Evolutionary conservation across 495 filamentous ascomycete species (phyloP).

Genomic region (Penicillium samsonianum): DNA sequence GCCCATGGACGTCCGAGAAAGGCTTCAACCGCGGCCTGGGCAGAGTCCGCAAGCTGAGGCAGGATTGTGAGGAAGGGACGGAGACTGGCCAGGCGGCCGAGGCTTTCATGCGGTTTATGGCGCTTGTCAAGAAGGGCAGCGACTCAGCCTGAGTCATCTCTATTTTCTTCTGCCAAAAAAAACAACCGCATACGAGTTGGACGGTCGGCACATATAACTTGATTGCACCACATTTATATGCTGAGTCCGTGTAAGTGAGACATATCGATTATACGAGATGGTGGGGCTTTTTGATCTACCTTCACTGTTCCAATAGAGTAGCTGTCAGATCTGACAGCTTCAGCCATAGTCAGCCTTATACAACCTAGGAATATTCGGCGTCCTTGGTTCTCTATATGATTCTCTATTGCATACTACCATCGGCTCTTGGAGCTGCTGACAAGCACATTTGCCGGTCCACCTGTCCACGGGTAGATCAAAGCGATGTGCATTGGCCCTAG

Average conservation of each 20-base stretch:
- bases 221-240: neutral
- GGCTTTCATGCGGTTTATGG: constrained; percentile 45
- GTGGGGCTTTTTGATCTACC: constrained; percentile 2
- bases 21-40: constrained; percentile 47
- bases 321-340: constrained; percentile 11
- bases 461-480: neutral
- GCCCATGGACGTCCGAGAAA: constrained; percentile 48
- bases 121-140: constrained; percentile 35
- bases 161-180: neutral
- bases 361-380: neutral
- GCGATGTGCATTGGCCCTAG: neutral
- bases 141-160: constrained; percentile 7
- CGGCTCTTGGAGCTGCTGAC: neutral
- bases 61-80: constrained; percentile 40
- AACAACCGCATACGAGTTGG: constrained; percentile 5
- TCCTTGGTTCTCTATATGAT: neutral
- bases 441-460: neutral
- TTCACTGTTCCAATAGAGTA: constrained; percentile 3
- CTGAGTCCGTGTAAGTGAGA: constrained; percentile 6
- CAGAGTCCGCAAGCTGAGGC: constrained; percentile 42
- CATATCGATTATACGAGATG: neutral
- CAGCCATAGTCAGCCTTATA: neutral
- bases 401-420: neutral
- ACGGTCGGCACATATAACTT: neutral
- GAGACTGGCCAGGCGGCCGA: constrained; percentile 39